Evolutionary conservation across 345 rosid species (phyloP).

Genomic region (Salix brachista): DNA sequence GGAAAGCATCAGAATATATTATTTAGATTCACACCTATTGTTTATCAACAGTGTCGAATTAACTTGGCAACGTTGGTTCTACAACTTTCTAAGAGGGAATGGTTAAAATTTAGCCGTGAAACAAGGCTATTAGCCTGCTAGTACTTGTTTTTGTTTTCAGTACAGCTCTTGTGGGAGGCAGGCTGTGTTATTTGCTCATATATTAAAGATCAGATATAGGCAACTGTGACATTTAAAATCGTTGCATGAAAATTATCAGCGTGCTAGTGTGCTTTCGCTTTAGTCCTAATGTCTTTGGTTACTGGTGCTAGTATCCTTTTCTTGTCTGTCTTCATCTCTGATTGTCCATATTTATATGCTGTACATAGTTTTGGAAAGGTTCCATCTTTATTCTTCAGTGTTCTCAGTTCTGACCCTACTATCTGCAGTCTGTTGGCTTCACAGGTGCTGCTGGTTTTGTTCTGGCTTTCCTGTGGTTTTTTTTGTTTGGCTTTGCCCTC

Average conservation of each 20-base stretch:
- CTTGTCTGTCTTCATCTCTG: not conserved
- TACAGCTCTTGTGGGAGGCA: not conserved
- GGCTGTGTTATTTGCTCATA: not conserved
- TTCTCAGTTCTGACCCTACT: conserved; percentile 17
- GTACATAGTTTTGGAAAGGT: not conserved
- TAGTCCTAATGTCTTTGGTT: no score
- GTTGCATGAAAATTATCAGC: not conserved
- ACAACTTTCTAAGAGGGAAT: not conserved
- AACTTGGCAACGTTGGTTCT: not conserved
- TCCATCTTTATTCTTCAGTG: not conserved
- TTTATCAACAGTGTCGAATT: not conserved
- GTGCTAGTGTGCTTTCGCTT: not conserved
- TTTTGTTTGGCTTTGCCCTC: conserved; percentile 80
- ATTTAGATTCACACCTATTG: not conserved
- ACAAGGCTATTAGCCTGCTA: not conserved
- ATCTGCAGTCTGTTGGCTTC: conserved; percentile 87
- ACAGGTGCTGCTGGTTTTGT: conserved; percentile 82
- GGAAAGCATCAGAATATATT: no score
- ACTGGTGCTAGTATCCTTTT: no score
- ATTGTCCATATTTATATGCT: not conserved
- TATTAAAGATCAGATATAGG: not conserved
- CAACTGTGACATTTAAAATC: not conserved
- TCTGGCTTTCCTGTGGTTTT: conserved; percentile 72
- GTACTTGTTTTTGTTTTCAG: not conserved
- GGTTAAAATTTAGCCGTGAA: not conserved